phyloP scores from a whole-genome alignment of 1,139 yeast genomes.

The Dujonia santamariae region DNA sequence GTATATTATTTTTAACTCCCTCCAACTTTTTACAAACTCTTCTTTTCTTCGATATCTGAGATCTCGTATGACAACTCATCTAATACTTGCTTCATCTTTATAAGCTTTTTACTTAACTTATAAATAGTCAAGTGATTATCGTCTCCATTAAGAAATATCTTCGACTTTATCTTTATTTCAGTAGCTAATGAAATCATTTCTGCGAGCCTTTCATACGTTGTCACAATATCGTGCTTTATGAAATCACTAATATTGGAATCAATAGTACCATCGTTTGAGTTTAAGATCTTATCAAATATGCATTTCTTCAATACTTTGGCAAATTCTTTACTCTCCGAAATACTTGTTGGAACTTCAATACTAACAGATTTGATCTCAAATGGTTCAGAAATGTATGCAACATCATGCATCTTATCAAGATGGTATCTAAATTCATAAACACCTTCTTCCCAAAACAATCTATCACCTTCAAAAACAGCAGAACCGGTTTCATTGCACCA shows the following conservation, averaged over 20 bases:
- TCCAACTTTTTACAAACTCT: too few species aligned
- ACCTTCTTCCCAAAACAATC: slow-evolving; percentile 68
- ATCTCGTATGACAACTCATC: slow-evolving; percentile 36
- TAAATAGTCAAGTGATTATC: slow-evolving; percentile 28
- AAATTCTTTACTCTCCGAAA: slow-evolving; percentile 17
- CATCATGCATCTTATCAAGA: slow-evolving; percentile 67
- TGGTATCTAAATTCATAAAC: slow-evolving; percentile 78
- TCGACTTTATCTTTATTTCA: slow-evolving; percentile 36
- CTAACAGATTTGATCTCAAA: slow-evolving; percentile 55
- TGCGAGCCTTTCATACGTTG: slow-evolving; percentile 31
- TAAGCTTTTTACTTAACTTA: slow-evolving; percentile 39
- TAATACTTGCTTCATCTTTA: slow-evolving; percentile 40
- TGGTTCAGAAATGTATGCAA: slow-evolving; percentile 65
- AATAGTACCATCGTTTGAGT: too few species aligned
- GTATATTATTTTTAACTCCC: slow-evolving; percentile 5
- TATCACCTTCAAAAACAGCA: slow-evolving; percentile 48
- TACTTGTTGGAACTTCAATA: slow-evolving; percentile 33
- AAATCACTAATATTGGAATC: slow-evolving; percentile 25
- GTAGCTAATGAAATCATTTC: slow-evolving; percentile 35
- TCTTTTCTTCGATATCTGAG: not conserved
- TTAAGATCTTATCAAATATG: slow-evolving; percentile 33
- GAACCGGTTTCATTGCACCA: slow-evolving; percentile 49
- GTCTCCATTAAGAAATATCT: slow-evolving; percentile 36
- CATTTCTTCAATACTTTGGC: slow-evolving; percentile 28
- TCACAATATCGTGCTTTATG: slow-evolving; percentile 29